phyloP scores from a whole-genome alignment of 768 basidiomycete species.

The Kwoniella mangroviensis region DNA sequence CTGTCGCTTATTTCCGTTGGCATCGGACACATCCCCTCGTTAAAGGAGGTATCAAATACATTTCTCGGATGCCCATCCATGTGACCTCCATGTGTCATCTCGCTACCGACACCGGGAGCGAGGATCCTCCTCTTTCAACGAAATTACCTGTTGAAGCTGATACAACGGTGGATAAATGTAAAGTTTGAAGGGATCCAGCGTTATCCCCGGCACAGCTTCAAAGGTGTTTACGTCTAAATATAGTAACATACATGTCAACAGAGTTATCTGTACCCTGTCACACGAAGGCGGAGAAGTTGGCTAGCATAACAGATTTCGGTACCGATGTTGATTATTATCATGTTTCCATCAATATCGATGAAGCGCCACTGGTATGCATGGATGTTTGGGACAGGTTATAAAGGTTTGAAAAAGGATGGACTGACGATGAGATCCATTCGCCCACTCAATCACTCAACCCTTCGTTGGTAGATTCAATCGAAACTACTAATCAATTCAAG shows the following conservation, averaged over 20 bases:
- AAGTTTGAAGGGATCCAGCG: no score
- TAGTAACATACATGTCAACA: neutral
- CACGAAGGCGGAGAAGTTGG: neutral
- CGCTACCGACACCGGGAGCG: no score
- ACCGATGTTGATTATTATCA: neutral
- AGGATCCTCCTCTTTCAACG: no score
- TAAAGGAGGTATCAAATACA: neutral
- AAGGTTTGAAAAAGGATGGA: neutral
- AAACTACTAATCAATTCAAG: neutral
- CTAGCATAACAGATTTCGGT: neutral
- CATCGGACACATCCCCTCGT: neutral
- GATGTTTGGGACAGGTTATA: neutral
- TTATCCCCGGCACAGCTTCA: no score
- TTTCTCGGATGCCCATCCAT: no score
- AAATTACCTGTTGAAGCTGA: no score
- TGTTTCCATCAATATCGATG: neutral
- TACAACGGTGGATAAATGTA: no score
- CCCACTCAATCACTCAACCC: neutral
- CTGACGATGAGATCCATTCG: neutral
- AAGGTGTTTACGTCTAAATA: neutral
- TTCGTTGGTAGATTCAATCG: neutral
- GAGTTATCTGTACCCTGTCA: neutral
- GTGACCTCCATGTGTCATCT: no score
- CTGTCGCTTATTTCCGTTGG: neutral
- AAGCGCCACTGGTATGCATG: neutral